These are phyloP conservation scores for Cymbopogon citratus DNA, from an alignment of 176 grass and related monocot species.

Conservation along the genomic window DNA sequence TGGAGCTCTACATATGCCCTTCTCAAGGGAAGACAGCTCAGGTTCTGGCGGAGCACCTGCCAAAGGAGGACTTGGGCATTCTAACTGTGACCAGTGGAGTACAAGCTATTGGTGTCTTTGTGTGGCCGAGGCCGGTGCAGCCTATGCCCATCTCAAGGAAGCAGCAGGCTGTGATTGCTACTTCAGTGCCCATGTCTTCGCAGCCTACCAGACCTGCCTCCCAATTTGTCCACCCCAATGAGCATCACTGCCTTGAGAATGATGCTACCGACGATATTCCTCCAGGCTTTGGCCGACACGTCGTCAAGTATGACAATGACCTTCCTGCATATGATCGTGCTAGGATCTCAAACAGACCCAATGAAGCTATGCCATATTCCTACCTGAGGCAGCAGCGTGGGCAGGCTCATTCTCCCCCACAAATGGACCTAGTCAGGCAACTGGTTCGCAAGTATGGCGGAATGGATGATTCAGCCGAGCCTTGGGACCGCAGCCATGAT, in stretches of 20 bases:
- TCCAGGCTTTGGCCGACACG: conserved; percentile 36
- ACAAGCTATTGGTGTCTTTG: conserved; percentile 47
- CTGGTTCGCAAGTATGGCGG: conserved; percentile 52
- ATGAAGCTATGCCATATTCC: not conserved
- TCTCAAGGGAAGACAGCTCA: conserved; percentile 37
- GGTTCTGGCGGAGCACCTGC: conserved; percentile 42
- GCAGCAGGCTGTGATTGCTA: conserved; percentile 23
- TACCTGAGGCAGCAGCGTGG: not conserved
- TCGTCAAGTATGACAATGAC: conserved; percentile 46
- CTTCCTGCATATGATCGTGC: conserved; percentile 52
- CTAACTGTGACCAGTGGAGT: not conserved
- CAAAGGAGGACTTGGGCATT: conserved; percentile 39
- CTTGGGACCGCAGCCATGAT: conserved; percentile 28
- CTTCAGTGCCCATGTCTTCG: conserved; percentile 15
- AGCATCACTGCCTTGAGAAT: not conserved
- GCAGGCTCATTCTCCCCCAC: not conserved
- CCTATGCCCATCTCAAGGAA: conserved; percentile 31
- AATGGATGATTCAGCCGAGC: conserved; percentile 20
- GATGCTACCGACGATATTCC: conserved; percentile 39
- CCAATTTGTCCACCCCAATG: not conserved
- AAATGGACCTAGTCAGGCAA: conserved; percentile 36
- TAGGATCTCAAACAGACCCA: conserved; percentile 1
- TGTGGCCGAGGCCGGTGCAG: conserved; percentile 50
- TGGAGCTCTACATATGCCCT: conserved; percentile 68
- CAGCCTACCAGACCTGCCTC: not conserved